A percentile compares a stretch with the other conserved stretches of the same genome.
Evolutionary conservation across 768 basidiomycete genomes (phyloP).

Genomic region (Mycena venus): DNA sequence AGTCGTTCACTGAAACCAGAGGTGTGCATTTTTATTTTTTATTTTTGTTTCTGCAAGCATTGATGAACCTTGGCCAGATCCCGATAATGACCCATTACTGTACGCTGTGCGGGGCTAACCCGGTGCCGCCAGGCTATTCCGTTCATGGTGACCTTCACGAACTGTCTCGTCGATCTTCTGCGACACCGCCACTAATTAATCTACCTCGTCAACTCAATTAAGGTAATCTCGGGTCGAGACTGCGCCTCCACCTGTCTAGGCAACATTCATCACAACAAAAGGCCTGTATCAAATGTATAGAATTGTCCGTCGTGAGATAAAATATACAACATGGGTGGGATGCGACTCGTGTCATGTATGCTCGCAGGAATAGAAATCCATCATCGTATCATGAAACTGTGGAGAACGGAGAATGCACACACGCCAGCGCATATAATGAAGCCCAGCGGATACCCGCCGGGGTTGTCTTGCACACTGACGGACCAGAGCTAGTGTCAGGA

Average conservation of each 20-base stretch:
- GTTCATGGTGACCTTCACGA: background rate
- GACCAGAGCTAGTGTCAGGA: conserved; percentile 73
- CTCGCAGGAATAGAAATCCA: background rate
- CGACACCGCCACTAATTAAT: conserved; percentile 23
- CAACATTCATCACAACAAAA: background rate
- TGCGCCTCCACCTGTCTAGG: background rate
- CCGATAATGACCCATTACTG: conserved; percentile 17
- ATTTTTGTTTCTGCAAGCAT: background rate
- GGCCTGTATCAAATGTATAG: conserved; percentile 12
- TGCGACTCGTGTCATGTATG: conserved; percentile 1
- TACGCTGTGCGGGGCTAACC: conserved; percentile 15
- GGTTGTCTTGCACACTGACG: conserved; percentile 73
- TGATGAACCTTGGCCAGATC: conserved; percentile 10
- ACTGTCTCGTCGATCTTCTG: background rate
- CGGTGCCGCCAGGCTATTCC: background rate
- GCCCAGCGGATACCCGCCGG: conserved; percentile 80
- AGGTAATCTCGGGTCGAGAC: background rate
- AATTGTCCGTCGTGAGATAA: background rate
- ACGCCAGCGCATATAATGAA: conserved; percentile 76
- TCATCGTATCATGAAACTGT: conserved; percentile 82
- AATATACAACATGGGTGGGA: background rate
- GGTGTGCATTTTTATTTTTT: background rate
- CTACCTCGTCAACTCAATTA: background rate
- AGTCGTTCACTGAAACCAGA: conserved; percentile 1
- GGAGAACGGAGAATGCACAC: conserved; percentile 73